phyloP scores from a whole-genome alignment of 192 early-diverging fungal genomes.

The Coemansia guatemalensis region DNA sequence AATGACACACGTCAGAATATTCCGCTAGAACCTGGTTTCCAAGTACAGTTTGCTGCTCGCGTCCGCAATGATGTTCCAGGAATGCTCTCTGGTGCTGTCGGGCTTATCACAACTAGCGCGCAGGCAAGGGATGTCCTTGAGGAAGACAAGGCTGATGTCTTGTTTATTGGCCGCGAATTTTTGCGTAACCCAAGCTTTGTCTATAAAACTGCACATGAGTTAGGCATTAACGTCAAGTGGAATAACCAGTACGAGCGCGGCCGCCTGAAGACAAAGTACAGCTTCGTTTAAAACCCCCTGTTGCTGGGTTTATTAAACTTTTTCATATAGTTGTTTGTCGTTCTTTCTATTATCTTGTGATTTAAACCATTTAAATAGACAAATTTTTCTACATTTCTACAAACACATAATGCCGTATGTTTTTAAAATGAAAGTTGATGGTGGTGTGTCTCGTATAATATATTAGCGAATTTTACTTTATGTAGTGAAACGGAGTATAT shows the following conservation, averaged over 20 bases:
- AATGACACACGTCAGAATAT: constrained; percentile 59
- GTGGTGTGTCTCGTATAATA: no score
- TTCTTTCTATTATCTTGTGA: neutral
- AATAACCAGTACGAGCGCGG: constrained; percentile 59
- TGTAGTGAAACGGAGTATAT: no score
- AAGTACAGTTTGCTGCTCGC: constrained; percentile 69
- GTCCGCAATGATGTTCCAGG: constrained; percentile 61
- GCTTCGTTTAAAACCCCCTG: constrained; percentile 12
- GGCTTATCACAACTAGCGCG: constrained; percentile 61
- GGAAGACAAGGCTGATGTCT: constrained; percentile 65
- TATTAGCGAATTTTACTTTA: no score
- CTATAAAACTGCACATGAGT: constrained; percentile 61
- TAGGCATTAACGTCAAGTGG: constrained; percentile 62
- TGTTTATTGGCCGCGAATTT: constrained; percentile 70
- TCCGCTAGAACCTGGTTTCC: constrained; percentile 54
- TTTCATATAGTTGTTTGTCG: neutral
- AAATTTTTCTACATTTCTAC: no score
- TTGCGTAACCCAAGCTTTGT: constrained; percentile 71
- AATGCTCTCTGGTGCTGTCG: constrained; percentile 67
- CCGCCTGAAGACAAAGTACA: constrained; percentile 23
- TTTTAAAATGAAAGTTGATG: no score
- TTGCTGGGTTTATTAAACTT: neutral
- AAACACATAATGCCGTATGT: no score
- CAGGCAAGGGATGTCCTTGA: constrained; percentile 73
- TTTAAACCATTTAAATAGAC: no score